A percentile compares a stretch with the other conserved stretches of the same genome.
Conservation (phyloP, 2,329 filamentous ascomycete genomes). For the Elsinoe australis region DNA sequence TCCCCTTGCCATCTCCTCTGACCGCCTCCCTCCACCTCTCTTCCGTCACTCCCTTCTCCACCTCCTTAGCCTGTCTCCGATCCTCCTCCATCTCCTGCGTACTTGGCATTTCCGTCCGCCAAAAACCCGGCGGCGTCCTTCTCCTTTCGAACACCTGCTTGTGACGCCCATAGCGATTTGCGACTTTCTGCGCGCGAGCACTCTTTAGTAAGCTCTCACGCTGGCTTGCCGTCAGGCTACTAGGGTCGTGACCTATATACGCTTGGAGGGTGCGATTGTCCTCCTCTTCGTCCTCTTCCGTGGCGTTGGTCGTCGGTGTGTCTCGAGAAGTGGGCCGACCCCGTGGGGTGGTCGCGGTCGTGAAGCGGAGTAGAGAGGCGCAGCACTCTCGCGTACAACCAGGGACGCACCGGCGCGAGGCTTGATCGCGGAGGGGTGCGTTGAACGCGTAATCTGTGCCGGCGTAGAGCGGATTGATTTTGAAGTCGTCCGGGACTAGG, state of each 20-base stretch:
- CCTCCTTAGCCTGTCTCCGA: constrained; percentile 54
- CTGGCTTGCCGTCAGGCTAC: constrained; percentile 29
- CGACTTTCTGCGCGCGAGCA: constrained; percentile 64
- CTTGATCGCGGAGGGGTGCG: constrained; percentile 64
- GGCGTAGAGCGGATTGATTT: constrained; percentile 66
- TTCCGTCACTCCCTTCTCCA: constrained; percentile 58
- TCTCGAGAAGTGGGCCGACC: constrained; percentile 4
- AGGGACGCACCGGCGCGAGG: constrained; percentile 60
- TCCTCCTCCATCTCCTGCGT: constrained; percentile 72
- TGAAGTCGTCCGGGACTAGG: constrained; percentile 67
- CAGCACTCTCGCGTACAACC: constrained; percentile 76
- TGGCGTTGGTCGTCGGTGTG: too few species aligned
- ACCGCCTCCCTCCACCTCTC: constrained; percentile 76
- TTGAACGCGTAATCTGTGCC: constrained; percentile 66
- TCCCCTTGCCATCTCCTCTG: constrained; percentile 63
- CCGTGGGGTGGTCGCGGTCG: constrained; percentile 6
- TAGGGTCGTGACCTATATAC: constrained; percentile 43
- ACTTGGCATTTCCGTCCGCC: constrained; percentile 79
- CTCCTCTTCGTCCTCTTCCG: constrained; percentile 27
- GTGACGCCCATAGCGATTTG: constrained; percentile 70
- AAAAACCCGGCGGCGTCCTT: constrained; percentile 76
- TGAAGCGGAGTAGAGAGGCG: constrained; percentile 39
- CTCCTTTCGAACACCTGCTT: constrained; percentile 64
- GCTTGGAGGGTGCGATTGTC: too few species aligned
- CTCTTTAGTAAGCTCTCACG: constrained; percentile 59